Evolutionary conservation across 2,329 filamentous ascomycete genomes (phyloP).

Genomic region (Claviceps citrina): DNA sequence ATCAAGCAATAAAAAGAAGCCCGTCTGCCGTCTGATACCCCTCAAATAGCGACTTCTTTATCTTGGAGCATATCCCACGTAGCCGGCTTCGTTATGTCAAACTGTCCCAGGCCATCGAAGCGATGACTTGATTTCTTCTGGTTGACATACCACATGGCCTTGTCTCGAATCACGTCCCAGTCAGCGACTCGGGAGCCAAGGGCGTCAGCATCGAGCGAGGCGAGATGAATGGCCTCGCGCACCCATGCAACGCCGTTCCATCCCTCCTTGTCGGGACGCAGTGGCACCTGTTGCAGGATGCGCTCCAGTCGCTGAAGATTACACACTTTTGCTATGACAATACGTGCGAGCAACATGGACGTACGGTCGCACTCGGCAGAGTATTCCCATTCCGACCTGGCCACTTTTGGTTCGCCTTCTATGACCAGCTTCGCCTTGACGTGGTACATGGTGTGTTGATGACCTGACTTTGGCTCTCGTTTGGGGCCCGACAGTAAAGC

Average conservation of each 20-base stretch:
- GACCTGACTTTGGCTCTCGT: conserved; percentile 1
- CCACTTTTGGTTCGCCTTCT: conserved; percentile 2
- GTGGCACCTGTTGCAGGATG: conserved; percentile 3
- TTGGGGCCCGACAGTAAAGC: conserved; percentile 5
- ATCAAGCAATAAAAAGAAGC: background rate
- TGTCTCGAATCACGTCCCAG: conserved; percentile 5
- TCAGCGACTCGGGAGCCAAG: conserved; percentile 2
- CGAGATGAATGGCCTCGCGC: conserved; percentile 4
- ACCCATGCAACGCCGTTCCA: conserved; percentile 7
- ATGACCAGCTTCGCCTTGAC: conserved; percentile 4
- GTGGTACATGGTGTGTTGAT: conserved; percentile 6
- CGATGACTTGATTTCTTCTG: conserved; percentile 6
- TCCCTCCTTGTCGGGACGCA: conserved; percentile 1
- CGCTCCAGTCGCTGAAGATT: conserved; percentile 4
- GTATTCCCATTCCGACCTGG: conserved; percentile 5
- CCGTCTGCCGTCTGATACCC: background rate
- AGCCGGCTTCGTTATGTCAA: conserved; percentile 4
- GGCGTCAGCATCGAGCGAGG: background rate
- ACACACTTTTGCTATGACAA: conserved; percentile 4
- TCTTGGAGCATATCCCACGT: conserved; percentile 6
- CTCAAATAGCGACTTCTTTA: conserved; percentile 2
- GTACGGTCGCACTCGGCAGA: conserved; percentile 3
- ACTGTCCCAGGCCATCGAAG: conserved; percentile 5
- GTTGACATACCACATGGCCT: conserved; percentile 6
- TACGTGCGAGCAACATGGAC: conserved; percentile 4